phyloP scores from a whole-genome alignment of 345 rosid species.

The Xanthoceras sorbifolium region DNA sequence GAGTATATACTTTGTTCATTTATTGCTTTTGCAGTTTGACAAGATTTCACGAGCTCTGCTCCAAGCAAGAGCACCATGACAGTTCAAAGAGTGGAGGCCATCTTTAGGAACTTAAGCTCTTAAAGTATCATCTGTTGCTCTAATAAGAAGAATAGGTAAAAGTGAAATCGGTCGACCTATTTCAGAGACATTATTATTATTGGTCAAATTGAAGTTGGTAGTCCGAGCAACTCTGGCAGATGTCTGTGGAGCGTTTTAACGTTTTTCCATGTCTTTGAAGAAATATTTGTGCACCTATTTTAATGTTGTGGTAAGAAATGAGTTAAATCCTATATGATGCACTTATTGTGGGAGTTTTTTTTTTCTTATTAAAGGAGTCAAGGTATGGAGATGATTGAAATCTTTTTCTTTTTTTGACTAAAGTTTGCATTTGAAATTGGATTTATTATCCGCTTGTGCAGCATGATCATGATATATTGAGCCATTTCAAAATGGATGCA shows the following conservation, averaged over 20 bases:
- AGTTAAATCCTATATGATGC: background rate
- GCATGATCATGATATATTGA: background rate
- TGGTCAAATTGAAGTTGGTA: background rate
- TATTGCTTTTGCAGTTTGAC: conserved; percentile 42
- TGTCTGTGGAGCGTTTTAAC: no score
- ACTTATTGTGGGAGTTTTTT: background rate
- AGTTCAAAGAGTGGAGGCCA: conserved; percentile 1
- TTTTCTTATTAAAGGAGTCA: background rate
- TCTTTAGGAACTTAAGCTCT: conserved; percentile 5
- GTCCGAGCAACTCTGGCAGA: background rate
- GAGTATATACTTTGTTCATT: background rate
- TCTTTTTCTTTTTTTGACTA: background rate
- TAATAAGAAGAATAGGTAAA: background rate
- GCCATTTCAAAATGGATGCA: background rate
- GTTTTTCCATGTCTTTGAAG: background rate
- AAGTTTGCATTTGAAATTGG: background rate
- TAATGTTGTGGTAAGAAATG: background rate
- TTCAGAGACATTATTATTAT: background rate
- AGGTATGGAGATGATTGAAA: background rate
- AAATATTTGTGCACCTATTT: background rate
- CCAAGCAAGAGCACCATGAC: conserved; percentile 18
- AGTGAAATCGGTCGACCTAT: background rate
- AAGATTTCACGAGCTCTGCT: conserved; percentile 57
- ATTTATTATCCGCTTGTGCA: background rate
- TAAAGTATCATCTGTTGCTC: background rate